A percentile compares a stretch with the other conserved stretches of the same genome.
Evolutionary conservation across 2,329 filamentous ascomycete genomes (phyloP).

Genomic region (Cercospora zeae-maydis): DNA sequence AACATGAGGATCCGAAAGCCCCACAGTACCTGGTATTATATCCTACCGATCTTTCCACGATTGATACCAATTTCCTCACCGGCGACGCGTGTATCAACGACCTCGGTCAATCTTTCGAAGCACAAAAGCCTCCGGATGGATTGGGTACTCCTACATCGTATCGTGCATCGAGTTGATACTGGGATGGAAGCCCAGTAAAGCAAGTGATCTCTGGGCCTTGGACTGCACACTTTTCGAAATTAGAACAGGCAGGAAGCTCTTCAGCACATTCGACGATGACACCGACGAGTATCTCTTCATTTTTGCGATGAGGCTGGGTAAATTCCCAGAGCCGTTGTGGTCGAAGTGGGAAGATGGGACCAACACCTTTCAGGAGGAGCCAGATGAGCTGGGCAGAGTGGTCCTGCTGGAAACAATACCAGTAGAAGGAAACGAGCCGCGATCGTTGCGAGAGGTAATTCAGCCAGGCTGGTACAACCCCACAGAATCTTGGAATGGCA

Average conservation of each 20-base stretch:
- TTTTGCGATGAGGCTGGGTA: neutral
- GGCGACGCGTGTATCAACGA: neutral
- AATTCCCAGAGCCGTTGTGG: neutral
- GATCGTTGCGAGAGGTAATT: neutral
- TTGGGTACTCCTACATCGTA: neutral
- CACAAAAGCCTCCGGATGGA: neutral
- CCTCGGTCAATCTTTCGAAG: neutral
- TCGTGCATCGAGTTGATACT: neutral
- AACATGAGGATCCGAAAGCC: neutral
- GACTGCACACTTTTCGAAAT: neutral
- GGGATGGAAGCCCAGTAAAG: neutral
- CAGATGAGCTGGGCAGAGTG: neutral
- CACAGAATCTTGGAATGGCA: neutral
- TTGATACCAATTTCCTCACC: neutral
- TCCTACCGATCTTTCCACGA: neutral
- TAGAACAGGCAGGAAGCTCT: neutral
- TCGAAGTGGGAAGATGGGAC: neutral
- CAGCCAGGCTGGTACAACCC: neutral
- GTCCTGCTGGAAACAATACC: neutral
- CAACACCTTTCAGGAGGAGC: neutral
- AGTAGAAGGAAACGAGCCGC: too few relatives aligned
- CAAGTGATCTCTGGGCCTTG: neutral
- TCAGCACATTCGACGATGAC: neutral
- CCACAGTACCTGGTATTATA: neutral
- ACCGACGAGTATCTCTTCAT: neutral